Evolutionary conservation across 1,139 yeast genomes (phyloP).

Genomic region (Geotrichum armillariae): DNA sequence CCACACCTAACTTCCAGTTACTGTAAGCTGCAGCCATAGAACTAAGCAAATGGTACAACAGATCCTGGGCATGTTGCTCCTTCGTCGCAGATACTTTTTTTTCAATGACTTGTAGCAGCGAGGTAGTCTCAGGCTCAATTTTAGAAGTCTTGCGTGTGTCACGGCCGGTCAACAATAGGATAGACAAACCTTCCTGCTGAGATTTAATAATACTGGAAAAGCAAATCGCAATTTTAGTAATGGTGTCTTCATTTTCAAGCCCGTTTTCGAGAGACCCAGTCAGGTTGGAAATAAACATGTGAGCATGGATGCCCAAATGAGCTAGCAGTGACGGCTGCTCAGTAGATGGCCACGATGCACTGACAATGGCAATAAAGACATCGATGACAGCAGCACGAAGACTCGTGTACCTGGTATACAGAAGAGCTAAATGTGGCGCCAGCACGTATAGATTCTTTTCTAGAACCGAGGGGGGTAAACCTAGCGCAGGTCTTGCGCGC

Average conservation of each 20-base stretch:
- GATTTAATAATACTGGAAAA: conserved; percentile 75
- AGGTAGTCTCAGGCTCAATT: conserved; percentile 32
- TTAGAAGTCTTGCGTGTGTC: conserved; percentile 46
- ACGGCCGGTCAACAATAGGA: conserved; percentile 71
- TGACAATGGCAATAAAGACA: conserved; percentile 61
- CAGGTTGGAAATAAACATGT: conserved; percentile 57
- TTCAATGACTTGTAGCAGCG: conserved; percentile 60
- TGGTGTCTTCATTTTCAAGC: conserved; percentile 56
- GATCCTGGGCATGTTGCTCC: conserved; percentile 6
- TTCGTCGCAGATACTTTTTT: conserved; percentile 44
- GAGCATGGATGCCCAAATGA: conserved; percentile 70
- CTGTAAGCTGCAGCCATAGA: conserved; percentile 39
- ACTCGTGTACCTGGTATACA: conserved; percentile 52
- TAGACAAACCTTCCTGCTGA: conserved; percentile 84
- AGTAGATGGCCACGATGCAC: conserved; percentile 55
- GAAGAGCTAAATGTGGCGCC: conserved; percentile 58
- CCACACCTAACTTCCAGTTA: conserved; percentile 25
- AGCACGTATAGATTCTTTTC: conserved; percentile 60
- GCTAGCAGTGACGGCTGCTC: conserved; percentile 78
- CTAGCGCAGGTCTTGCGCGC: conserved; percentile 54
- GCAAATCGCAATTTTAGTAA: conserved; percentile 52
- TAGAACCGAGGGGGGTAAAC: conserved; percentile 52
- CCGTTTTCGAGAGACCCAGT: conserved; percentile 60
- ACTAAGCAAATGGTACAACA: conserved; percentile 27
- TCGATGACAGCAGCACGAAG: conserved; percentile 56